phyloP scores from a whole-genome alignment of 768 basidiomycete species.

The Nevesoporus exiguus region DNA sequence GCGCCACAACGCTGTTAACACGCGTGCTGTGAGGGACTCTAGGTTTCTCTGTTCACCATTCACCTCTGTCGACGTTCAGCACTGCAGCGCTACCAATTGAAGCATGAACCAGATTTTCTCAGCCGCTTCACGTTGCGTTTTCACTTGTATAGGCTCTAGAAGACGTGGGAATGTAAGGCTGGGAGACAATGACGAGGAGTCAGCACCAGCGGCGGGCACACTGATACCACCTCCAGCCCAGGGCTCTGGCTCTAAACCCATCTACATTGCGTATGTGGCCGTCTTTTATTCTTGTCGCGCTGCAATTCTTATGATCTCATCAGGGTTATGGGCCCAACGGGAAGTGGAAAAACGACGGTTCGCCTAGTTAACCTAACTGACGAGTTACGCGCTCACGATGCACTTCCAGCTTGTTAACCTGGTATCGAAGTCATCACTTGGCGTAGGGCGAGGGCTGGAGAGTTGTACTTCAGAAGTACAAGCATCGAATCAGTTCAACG shows the following conservation, averaged over 20 bases:
- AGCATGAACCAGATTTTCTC: conserved; percentile 24
- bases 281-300: not conserved
- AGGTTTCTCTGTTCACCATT: not conserved
- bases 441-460: conserved; percentile 32
- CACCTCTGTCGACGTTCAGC: conserved; percentile 8
- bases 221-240: not conserved
- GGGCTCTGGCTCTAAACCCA: conserved; percentile 9
- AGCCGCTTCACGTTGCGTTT: not conserved
- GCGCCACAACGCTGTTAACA: conserved; percentile 8
- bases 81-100: conserved; percentile 5
- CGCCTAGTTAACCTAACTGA: not conserved
- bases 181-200: conserved; percentile 18
- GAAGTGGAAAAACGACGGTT: conserved; percentile 33
- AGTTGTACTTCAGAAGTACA: conserved; percentile 35
- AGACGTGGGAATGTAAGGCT: conserved; percentile 12
- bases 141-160: not conserved
- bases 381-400: not conserved
- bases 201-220: not conserved
- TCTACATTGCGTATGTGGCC: conserved; percentile 28
- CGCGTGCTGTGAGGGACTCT: not conserved
- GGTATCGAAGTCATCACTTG: conserved; percentile 26
- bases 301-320: conserved; percentile 2
- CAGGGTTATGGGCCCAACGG: conserved; percentile 30
- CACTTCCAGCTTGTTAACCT: conserved; percentile 34
- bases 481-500: conserved; percentile 19